Evolutionary conservation across 2,329 filamentous ascomycete species (phyloP).

Genomic region (Fusarium tanahbumbuense): DNA sequence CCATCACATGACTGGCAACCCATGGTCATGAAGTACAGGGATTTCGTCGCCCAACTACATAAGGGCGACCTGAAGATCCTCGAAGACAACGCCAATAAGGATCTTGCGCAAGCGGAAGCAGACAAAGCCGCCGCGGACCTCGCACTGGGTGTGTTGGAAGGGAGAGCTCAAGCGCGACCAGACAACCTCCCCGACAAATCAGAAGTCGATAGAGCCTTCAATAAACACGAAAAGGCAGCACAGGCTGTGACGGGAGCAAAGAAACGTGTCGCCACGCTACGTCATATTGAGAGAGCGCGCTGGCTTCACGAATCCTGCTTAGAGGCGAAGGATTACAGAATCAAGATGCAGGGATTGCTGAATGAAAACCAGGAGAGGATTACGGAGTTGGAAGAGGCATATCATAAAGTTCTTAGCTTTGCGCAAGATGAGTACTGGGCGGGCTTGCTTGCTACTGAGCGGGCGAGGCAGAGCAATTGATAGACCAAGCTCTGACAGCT

Average conservation of each 20-base stretch:
- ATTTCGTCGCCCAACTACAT: background rate
- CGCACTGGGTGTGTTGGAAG: background rate
- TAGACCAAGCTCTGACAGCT: background rate
- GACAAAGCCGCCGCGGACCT: background rate
- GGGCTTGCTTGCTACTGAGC: background rate
- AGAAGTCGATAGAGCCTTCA: accelerated
- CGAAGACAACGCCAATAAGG: background rate
- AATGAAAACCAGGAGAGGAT: background rate
- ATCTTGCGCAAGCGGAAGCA: background rate
- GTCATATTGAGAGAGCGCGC: background rate
- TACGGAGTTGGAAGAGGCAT: background rate
- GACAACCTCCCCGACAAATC: accelerated
- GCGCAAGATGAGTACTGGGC: background rate
- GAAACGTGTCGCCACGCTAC: background rate
- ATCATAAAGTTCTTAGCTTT: background rate
- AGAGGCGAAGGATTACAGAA: background rate
- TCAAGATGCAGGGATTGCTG: background rate
- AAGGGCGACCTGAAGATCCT: background rate
- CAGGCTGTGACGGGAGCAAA: background rate
- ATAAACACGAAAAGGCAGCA: background rate
- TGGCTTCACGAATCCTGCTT: background rate
- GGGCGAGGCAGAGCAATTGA: background rate
- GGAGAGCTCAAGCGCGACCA: background rate
- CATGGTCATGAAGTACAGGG: background rate
- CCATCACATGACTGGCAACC: background rate